These are phyloP conservation scores for Leccinum cinnamomeum DNA, from an alignment of 1,284 basidiomycete genomes.

Conservation along the genomic window DNA sequence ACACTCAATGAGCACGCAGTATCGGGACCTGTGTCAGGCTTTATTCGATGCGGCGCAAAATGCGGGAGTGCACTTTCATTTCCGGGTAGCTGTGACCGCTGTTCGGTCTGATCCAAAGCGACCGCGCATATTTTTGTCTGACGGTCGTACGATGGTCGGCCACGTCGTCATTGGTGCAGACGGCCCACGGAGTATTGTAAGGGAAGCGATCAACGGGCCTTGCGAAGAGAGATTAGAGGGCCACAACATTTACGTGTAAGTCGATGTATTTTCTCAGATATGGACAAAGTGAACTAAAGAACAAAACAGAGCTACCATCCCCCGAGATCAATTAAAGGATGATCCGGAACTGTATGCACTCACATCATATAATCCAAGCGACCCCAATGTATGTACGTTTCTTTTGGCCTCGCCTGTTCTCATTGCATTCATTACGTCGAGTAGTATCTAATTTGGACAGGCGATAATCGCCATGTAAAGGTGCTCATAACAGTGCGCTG, in stretches of 20 bases:
- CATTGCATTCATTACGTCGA: background rate
- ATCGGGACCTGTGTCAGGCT: constrained; percentile 46
- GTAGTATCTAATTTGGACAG: constrained; percentile 29
- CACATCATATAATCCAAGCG: constrained; percentile 24
- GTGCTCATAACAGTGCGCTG: constrained; percentile 28
- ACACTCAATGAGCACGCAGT: constrained; percentile 33
- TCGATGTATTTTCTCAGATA: constrained; percentile 6
- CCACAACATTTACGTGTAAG: constrained; percentile 33
- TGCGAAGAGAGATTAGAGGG: constrained; percentile 27
- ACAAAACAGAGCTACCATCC: constrained; percentile 42
- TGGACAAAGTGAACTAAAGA: constrained; percentile 1
- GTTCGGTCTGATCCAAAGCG: constrained; percentile 28
- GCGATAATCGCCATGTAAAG: constrained; percentile 28
- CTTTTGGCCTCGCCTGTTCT: background rate
- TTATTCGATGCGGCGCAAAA: constrained; percentile 43
- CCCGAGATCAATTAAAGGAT: constrained; percentile 38
- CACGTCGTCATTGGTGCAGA: constrained; percentile 46
- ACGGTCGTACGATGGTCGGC: constrained; percentile 38
- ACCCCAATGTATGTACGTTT: constrained; percentile 23
- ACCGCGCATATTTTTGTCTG: constrained; percentile 34
- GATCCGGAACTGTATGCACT: constrained; percentile 39
- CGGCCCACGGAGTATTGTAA: constrained; percentile 37
- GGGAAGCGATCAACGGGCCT: constrained; percentile 24
- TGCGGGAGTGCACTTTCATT: constrained; percentile 43
- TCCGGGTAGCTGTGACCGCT: constrained; percentile 40